Evolutionary conservation across 2,329 filamentous ascomycete genomes (phyloP).

Genomic region (Arthrobotrys iridis): DNA sequence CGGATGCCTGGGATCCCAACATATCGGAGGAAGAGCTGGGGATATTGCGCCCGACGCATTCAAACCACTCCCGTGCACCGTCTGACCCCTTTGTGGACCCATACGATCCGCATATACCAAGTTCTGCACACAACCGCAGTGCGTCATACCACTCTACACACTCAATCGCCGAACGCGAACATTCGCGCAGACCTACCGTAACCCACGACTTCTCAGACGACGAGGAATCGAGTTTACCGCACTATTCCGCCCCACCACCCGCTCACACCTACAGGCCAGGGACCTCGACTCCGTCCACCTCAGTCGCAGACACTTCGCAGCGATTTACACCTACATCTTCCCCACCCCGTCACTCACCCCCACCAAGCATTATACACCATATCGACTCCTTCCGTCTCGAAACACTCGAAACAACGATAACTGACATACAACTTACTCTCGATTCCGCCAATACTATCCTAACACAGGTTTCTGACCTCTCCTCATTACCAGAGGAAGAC

Average conservation of each 20-base stretch:
- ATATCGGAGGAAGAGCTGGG: constrained; percentile 52
- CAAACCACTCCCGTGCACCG: constrained; percentile 37
- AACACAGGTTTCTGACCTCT: constrained; percentile 45
- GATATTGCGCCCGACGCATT: constrained; percentile 30
- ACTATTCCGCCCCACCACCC: constrained; percentile 30
- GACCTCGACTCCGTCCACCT: constrained; percentile 37
- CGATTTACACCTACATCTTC: constrained; percentile 46
- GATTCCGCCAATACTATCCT: constrained; percentile 49
- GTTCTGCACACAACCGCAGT: constrained; percentile 9
- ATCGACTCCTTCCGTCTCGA: constrained; percentile 53
- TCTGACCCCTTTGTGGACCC: constrained; percentile 48
- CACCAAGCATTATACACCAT: constrained; percentile 50
- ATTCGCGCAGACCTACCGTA: neutral
- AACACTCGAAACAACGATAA: constrained; percentile 51
- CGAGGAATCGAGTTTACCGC: constrained; percentile 43
- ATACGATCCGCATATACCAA: constrained; percentile 21
- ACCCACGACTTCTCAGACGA: constrained; percentile 37
- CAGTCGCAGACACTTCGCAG: constrained; percentile 36
- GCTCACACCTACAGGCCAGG: constrained; percentile 8
- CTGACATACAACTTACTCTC: constrained; percentile 39
- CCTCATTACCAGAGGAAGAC: constrained; percentile 33
- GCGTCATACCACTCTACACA: constrained; percentile 34
- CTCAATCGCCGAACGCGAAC: constrained; percentile 16
- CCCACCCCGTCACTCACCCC: constrained; percentile 33
- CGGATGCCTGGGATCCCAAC: constrained; percentile 41